These are phyloP conservation scores for Besnoitia besnoiti DNA, from an alignment of 169 alveolate genomes.

Conservation along the genomic window DNA sequence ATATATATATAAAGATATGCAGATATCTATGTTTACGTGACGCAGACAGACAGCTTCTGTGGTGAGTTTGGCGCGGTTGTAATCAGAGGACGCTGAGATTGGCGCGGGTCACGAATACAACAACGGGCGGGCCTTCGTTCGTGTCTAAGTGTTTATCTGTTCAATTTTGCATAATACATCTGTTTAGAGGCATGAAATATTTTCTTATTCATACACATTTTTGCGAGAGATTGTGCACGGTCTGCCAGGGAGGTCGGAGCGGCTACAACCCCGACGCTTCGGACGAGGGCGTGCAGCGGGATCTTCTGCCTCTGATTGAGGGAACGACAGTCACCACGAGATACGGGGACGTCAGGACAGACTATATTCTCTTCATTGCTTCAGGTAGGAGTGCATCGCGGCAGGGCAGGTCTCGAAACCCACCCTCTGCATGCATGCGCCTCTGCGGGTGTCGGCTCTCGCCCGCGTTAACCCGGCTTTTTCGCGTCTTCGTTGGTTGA, in stretches of 20 bases:
- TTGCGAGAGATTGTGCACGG: background rate
- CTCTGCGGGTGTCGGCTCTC: no score
- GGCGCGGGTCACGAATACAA: no score
- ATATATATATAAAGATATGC: background rate
- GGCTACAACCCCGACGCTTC: slow-evolving; percentile 85
- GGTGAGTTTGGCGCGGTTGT: no score
- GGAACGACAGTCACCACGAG: slow-evolving; percentile 88
- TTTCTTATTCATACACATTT: no score
- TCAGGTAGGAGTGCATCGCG: slow-evolving; percentile 61
- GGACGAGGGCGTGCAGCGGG: slow-evolving; percentile 92
- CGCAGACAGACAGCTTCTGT: background rate
- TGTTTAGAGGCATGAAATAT: no score
- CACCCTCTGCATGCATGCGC: no score
- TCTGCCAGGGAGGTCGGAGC: slow-evolving; percentile 45
- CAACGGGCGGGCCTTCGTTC: no score
- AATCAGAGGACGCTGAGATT: no score
- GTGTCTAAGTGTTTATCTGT: no score
- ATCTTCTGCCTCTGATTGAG: slow-evolving; percentile 88
- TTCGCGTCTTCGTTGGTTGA: background rate
- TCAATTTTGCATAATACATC: no score
- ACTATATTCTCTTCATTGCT: slow-evolving; percentile 89
- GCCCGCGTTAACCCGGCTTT: background rate
- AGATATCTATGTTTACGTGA: background rate
- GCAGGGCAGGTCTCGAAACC: background rate
- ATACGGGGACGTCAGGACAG: slow-evolving; percentile 85